Evolutionary conservation across 106 monocot genomes (phyloP).

Genomic region (Dioscorea alata): DNA sequence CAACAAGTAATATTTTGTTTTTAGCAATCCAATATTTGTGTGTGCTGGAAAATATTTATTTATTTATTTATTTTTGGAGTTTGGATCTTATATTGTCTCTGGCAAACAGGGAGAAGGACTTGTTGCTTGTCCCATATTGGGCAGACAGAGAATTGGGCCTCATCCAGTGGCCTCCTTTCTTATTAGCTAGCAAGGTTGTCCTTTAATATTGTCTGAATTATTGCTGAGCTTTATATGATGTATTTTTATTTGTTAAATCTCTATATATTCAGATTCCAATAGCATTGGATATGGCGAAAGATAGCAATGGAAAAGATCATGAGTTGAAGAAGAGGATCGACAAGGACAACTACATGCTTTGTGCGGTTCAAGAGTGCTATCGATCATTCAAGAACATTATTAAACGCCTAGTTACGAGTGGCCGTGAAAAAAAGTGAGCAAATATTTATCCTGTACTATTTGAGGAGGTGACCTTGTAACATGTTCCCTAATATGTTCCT

Average conservation of each 20-base stretch:
- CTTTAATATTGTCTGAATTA: neutral
- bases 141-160: conserved; percentile 47
- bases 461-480: neutral
- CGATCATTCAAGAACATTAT: conserved; percentile 57
- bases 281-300: conserved; percentile 77
- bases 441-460: neutral
- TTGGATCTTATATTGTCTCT: neutral
- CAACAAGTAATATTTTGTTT: conserved; percentile 26
- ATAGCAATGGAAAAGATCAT: conserved; percentile 47
- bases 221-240: too few species aligned
- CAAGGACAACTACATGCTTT: conserved; percentile 56
- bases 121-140: conserved; percentile 71
- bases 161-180: conserved; percentile 80
- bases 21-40: neutral
- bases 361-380: conserved; percentile 72
- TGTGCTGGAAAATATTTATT: neutral
- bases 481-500: too few species aligned
- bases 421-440: conserved; percentile 29
- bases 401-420: conserved; percentile 34
- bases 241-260: neutral
- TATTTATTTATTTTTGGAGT: neutral
- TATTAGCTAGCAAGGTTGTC: conserved; percentile 83
- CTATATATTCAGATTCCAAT: conserved; percentile 53
- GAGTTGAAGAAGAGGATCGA: conserved; percentile 51
- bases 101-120: conserved; percentile 55